Evolutionary conservation across 2,329 filamentous ascomycete genomes (phyloP), one percentile per base, ranked within the genome.

Genomic region (Chlorencoelia australis): DNA sequence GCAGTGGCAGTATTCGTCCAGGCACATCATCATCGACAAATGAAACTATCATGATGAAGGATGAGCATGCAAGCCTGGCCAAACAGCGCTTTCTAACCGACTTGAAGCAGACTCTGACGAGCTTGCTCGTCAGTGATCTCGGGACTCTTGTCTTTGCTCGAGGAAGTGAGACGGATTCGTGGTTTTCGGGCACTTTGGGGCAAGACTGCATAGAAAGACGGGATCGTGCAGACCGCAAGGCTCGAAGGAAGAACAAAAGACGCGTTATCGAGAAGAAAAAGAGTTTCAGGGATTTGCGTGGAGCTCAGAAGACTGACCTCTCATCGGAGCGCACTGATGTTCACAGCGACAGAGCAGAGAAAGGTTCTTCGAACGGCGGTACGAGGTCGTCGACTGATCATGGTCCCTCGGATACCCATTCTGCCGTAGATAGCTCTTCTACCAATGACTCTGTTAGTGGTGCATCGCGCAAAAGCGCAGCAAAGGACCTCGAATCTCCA

Each of bases 151-250:
- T 95, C 1, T 91, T 93, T 35, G 73, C 79, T 25, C 67, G 75
- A 33, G 91, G 91, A 3, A 94, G 87, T 27, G 91, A 98, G 62
- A 96, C 89, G 1, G 91, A 96, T 57, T 69, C 69, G 3, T 95
- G 89, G 82, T 91, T 95, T 41, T 55, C 51, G 48, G 68, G 73
- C 35, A 73, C 73, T 10, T 58, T 87, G 5, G 75, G 76, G 3
- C 72, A 79, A 48, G 66, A 79, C 45, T 79, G 75, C 52, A 75
- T 79, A 30, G 74, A 79, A 34, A 67, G 74, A 17, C 72, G 69
- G 32, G 71, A 78, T 33, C 66, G 69, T 3, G 39, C 41, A 9
- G 50, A 54, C 8, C 39, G 45, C 8, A 54, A 49, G 40, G 35
- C 38, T 26, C 47, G 46, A 32, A 51, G 43, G 30, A 72, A 76